Conservation (phyloP, 2,329 filamentous ascomycete species). For the Epichloe elymi region DNA sequence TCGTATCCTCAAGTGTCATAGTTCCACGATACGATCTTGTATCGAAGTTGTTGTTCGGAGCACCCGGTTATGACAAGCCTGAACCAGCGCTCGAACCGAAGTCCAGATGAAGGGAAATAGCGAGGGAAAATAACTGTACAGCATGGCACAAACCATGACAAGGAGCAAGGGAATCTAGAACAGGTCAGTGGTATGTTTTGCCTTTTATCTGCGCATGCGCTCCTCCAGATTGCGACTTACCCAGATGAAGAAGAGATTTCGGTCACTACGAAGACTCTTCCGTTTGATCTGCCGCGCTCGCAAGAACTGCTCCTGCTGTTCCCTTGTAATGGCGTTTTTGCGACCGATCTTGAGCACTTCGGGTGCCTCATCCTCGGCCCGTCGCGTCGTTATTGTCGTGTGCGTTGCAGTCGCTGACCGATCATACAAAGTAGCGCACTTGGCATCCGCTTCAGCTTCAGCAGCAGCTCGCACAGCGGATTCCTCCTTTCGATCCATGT, state of each 20-base stretch:
- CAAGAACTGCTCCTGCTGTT: constrained; percentile 51
- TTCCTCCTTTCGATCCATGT: constrained; percentile 41
- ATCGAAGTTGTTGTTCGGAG: constrained; percentile 14
- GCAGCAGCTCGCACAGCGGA: constrained; percentile 44
- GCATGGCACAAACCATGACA: constrained; percentile 34
- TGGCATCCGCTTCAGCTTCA: constrained; percentile 45
- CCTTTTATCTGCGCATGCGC: background rate
- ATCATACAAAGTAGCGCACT: constrained; percentile 42
- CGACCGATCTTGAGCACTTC: constrained; percentile 44
- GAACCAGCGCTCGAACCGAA: constrained; percentile 19
- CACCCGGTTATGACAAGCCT: constrained; percentile 13
- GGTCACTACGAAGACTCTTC: constrained; percentile 49
- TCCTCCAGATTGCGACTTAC: constrained; percentile 26
- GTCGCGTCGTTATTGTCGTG: constrained; percentile 21
- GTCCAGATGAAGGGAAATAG: constrained; percentile 25
- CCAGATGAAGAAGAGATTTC: constrained; percentile 57
- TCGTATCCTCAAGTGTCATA: constrained; percentile 9
- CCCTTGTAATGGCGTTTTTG: constrained; percentile 50
- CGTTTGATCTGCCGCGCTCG: constrained; percentile 47
- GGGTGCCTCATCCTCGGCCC: constrained; percentile 27
- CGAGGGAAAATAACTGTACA: constrained; percentile 36
- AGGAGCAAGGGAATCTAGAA: constrained; percentile 36
- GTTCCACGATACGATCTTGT: constrained; percentile 15
- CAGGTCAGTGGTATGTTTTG: background rate
- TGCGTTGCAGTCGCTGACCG: constrained; percentile 16